Conservation (phyloP, 2,329 filamentous ascomycete genomes). For the Exophiala viscosa region DNA sequence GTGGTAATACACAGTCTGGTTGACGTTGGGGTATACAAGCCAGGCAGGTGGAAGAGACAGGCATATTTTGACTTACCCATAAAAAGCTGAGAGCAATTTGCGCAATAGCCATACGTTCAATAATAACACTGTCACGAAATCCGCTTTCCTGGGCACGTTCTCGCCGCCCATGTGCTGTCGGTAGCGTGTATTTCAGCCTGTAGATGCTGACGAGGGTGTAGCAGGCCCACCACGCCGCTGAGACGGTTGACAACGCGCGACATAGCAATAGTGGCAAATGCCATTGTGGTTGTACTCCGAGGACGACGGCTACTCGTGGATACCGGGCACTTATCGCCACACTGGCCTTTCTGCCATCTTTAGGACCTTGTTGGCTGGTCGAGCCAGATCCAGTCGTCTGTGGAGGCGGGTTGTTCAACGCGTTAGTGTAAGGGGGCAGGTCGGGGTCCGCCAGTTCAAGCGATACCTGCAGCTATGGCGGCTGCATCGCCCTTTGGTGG, state of each 20-base stretch:
- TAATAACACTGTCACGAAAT: constrained; percentile 39
- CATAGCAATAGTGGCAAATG: constrained; percentile 69
- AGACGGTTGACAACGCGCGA: constrained; percentile 67
- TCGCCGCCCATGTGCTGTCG: constrained; percentile 38
- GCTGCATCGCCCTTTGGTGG: constrained; percentile 15
- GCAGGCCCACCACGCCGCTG: constrained; percentile 68
- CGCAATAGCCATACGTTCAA: constrained; percentile 17
- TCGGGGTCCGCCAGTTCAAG: constrained; percentile 21
- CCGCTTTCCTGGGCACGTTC: constrained; percentile 38
- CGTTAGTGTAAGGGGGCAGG: constrained; percentile 15
- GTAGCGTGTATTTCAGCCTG: constrained; percentile 41
- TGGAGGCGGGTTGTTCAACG: neutral
- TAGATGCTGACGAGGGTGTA: constrained; percentile 55
- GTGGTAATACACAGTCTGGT: neutral
- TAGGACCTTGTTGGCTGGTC: neutral
- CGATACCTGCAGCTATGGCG: constrained; percentile 22
- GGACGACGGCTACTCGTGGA: constrained; percentile 72
- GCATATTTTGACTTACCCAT: constrained; percentile 26
- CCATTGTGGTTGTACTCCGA: constrained; percentile 70
- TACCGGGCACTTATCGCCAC: constrained; percentile 49
- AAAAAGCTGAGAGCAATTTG: constrained; percentile 27
- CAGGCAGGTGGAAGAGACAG: too few relatives aligned
- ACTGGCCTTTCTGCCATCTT: constrained; percentile 5
- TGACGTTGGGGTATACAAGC: neutral
- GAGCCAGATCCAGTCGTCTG: neutral